phyloP scores from a whole-genome alignment of 176 grass and related monocot species.

The Ampelocalamus luodianensis region DNA sequence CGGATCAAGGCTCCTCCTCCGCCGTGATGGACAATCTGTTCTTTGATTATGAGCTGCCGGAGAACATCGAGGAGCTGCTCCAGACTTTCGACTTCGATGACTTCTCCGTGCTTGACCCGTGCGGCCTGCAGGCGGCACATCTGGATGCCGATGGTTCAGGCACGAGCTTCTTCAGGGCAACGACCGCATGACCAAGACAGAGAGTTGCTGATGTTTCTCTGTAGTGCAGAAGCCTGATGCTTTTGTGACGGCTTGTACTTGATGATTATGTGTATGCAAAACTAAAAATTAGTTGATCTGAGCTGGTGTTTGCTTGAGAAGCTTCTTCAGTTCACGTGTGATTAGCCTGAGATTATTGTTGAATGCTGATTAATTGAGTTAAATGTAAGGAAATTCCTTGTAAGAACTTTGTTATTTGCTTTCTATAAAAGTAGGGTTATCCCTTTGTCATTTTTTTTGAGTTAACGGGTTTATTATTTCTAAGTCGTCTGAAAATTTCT shows the following conservation, averaged over 20 bases:
- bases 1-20: not conserved
- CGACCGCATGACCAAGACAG: not conserved
- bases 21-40: not conserved
- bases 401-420: no score
- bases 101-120: not conserved
- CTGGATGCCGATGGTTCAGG: not conserved
- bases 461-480: no score
- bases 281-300: not conserved
- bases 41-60: not conserved
- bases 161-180: not conserved
- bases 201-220: not conserved
- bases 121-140: not conserved
- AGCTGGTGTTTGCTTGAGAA: not conserved
- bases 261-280: no score
- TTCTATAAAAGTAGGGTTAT: no score
- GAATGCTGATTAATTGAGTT: no score
- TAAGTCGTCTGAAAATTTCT: no score
- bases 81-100: not conserved
- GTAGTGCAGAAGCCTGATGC: not conserved
- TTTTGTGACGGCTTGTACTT: not conserved
- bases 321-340: not conserved
- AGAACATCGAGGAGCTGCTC: not conserved
- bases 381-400: no score
- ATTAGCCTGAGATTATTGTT: no score
- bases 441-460: no score